phyloP scores from a whole-genome alignment of 129 eudicot genomes.

The Arctium lappa region DNA sequence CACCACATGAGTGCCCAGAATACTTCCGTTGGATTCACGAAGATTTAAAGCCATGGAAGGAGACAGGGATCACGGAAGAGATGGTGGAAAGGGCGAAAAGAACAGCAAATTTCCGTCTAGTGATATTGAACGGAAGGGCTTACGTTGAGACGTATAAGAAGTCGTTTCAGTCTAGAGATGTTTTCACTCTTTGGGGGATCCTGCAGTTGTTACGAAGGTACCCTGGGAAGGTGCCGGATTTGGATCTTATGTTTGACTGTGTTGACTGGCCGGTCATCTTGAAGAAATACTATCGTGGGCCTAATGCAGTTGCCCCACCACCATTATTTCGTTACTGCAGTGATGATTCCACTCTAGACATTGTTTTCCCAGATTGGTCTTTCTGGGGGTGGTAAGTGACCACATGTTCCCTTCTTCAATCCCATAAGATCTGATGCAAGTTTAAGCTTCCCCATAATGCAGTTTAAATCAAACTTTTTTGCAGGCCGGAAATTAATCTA shows the following conservation, averaged over 20 bases:
- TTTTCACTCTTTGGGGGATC: conserved; percentile 57
- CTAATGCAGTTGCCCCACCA: conserved; percentile 33
- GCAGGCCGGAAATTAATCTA: conserved; percentile 40
- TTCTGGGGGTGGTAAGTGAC: conserved; percentile 65
- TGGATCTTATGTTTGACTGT: conserved; percentile 54
- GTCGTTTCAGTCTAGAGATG: conserved; percentile 59
- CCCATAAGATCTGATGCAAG: conserved; percentile 3
- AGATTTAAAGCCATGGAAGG: conserved; percentile 54
- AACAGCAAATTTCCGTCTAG: conserved; percentile 38
- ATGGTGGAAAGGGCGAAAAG: conserved; percentile 43
- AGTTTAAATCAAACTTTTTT: background rate
- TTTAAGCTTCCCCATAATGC: background rate
- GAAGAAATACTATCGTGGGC: conserved; percentile 24
- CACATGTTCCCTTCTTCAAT: background rate
- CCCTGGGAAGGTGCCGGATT: conserved; percentile 52
- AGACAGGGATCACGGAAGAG: conserved; percentile 48
- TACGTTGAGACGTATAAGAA: conserved; percentile 36
- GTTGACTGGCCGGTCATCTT: conserved; percentile 46
- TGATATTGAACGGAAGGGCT: conserved; percentile 43
- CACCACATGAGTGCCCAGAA: conserved; percentile 42
- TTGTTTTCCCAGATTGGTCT: conserved; percentile 65
- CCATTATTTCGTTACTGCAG: conserved; percentile 62
- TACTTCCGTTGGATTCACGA: conserved; percentile 64
- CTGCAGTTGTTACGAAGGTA: conserved; percentile 50
- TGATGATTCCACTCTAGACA: conserved; percentile 49